Evolutionary conservation across 768 basidiomycete species (phyloP).

Genomic region (Amyloporia xantha): DNA sequence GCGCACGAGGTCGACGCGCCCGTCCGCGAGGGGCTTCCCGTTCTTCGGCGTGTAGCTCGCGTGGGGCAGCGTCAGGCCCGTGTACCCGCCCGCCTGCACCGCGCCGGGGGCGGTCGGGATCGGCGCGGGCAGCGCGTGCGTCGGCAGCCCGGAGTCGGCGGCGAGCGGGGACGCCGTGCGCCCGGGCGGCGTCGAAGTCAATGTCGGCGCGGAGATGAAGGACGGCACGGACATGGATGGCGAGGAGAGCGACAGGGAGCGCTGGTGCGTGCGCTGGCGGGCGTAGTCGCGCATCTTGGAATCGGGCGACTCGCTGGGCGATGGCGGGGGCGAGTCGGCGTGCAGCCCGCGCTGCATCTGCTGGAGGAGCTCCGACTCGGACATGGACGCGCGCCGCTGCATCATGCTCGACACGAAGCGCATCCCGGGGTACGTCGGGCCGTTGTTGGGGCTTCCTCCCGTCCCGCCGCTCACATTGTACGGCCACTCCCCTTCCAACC

Average conservation of each 20-base stretch:
- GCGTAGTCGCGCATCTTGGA: constrained; percentile 20
- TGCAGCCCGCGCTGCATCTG: not conserved
- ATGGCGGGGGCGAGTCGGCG: constrained; percentile 9
- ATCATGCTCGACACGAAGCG: not conserved
- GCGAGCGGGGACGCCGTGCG: not conserved
- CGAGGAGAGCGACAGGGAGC: constrained; percentile 1
- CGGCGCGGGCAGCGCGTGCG: constrained; percentile 26
- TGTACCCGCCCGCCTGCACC: constrained; percentile 25
- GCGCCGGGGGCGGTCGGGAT: constrained; percentile 17
- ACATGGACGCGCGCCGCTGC: constrained; percentile 4
- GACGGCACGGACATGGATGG: not conserved
- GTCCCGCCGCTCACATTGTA: not conserved
- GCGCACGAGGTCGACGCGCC: constrained; percentile 64
- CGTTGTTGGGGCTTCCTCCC: not conserved
- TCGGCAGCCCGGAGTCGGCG: constrained; percentile 13
- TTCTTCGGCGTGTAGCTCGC: constrained; percentile 35
- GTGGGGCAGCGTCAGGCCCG: constrained; percentile 38
- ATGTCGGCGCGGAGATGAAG: not conserved
- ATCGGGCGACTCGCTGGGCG: constrained; percentile 16
- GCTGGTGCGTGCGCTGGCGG: constrained; percentile 10
- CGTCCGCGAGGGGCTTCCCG: constrained; percentile 32
- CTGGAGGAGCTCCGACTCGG: not conserved
- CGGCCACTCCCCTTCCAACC: not conserved
- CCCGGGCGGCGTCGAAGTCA: not conserved
- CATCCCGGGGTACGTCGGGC: not conserved